These are phyloP conservation scores for Sporisorium reilianum DNA, from an alignment of 1,284 basidiomycete genomes.

Conservation along the genomic window DNA sequence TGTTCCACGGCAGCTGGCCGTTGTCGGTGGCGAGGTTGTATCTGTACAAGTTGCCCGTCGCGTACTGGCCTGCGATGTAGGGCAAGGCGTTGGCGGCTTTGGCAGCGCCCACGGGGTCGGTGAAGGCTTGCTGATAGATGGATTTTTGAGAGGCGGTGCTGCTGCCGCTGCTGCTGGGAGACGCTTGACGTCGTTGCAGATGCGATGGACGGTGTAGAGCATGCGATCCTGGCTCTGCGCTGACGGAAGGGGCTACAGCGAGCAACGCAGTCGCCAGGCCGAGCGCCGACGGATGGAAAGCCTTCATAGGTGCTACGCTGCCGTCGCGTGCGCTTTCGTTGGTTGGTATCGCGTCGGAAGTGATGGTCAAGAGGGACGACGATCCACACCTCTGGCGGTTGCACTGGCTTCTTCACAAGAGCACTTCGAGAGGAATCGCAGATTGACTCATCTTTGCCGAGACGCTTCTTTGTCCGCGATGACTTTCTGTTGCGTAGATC, in stretches of 20 bases:
- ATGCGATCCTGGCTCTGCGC: conserved; percentile 18
- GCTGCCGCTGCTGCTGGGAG: conserved; percentile 9
- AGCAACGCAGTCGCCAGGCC: conserved; percentile 9
- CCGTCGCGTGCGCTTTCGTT: no score
- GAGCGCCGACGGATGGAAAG: conserved; percentile 6
- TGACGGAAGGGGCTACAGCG: neutral
- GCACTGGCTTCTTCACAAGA: no score
- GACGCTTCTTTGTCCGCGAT: neutral
- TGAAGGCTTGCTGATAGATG: conserved; percentile 43
- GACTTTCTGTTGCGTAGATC: neutral
- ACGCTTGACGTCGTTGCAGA: conserved; percentile 23
- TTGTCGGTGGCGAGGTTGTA: conserved; percentile 41
- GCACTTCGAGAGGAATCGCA: no score
- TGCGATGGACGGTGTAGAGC: conserved; percentile 14
- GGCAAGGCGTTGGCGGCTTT: conserved; percentile 46
- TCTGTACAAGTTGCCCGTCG: conserved; percentile 21
- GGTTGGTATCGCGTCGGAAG: neutral
- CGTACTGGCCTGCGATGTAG: conserved; percentile 42
- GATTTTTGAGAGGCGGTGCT: conserved; percentile 20
- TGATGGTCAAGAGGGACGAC: neutral
- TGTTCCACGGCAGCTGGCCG: conserved; percentile 59
- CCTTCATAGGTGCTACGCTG: no score
- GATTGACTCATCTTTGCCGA: no score
- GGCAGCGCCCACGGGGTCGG: conserved; percentile 61
- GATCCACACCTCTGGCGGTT: no score